Conservation (phyloP, 805 yeast species). For the Phaffomyces thermotolerans region DNA sequence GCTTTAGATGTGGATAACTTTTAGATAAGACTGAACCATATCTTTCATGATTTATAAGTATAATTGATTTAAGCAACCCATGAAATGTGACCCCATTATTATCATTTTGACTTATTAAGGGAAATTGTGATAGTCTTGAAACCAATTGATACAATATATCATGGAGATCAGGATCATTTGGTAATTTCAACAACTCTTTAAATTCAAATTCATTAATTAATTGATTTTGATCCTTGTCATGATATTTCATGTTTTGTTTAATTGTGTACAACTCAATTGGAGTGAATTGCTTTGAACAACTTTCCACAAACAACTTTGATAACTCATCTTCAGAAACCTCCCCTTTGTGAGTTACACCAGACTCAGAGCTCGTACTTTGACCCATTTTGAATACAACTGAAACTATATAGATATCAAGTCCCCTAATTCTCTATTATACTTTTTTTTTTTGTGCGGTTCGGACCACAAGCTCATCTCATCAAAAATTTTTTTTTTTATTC, state of each 20-base stretch:
- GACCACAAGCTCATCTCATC: slow-evolving; percentile 7
- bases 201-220: slow-evolving; percentile 24
- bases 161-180: slow-evolving; percentile 25
- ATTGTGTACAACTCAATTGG: slow-evolving; percentile 31
- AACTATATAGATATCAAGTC: background rate
- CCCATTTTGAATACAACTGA: slow-evolving; percentile 15
- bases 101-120: slow-evolving; percentile 32
- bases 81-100: slow-evolving; percentile 28
- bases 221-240: slow-evolving; percentile 20
- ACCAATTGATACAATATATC: slow-evolving; percentile 31
- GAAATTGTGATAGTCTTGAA: slow-evolving; percentile 40
- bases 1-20: slow-evolving; percentile 33
- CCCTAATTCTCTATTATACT: too few relatives aligned
- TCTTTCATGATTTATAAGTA: slow-evolving; percentile 38
- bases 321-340: slow-evolving; percentile 19
- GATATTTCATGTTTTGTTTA: slow-evolving; percentile 15
- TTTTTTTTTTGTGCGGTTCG: background rate
- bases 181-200: slow-evolving; percentile 29
- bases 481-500: background rate
- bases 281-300: slow-evolving; percentile 26
- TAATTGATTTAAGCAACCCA: slow-evolving; percentile 37
- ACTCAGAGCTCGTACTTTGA: slow-evolving; percentile 15
- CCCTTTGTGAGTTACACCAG: background rate
- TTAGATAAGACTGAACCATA: slow-evolving; percentile 29
- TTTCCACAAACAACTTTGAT: slow-evolving; percentile 22